phyloP scores from a whole-genome alignment of 2,329 filamentous ascomycete species.

The Microdochium paspali region DNA sequence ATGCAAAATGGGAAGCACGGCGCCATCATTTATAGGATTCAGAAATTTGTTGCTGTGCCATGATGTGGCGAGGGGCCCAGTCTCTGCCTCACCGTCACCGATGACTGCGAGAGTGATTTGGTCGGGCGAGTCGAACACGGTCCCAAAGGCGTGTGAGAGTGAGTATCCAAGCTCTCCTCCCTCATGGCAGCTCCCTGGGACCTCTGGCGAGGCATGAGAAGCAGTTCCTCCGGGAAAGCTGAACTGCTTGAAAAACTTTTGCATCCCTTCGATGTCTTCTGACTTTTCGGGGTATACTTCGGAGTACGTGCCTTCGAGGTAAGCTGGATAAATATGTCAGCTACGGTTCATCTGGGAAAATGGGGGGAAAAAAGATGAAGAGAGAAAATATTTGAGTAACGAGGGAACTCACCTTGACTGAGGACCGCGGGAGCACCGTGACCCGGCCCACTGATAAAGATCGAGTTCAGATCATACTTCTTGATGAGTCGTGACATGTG shows the following conservation, averaged over 20 bases:
- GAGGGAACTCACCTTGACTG: background rate
- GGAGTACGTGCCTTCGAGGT: slow-evolving; percentile 68
- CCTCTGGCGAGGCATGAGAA: slow-evolving; percentile 71
- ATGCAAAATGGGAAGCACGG: slow-evolving; percentile 68
- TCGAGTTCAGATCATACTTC: slow-evolving; percentile 63
- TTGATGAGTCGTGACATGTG: slow-evolving; percentile 77
- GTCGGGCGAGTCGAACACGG: slow-evolving; percentile 66
- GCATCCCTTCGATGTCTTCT: slow-evolving; percentile 58
- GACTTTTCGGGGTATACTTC: slow-evolving; percentile 70
- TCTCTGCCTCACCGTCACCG: slow-evolving; percentile 75
- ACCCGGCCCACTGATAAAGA: slow-evolving; percentile 69
- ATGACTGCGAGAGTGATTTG: slow-evolving; percentile 71
- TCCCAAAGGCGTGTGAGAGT: slow-evolving; percentile 68
- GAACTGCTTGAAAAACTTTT: slow-evolving; percentile 74
- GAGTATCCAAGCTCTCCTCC: slow-evolving; percentile 78
- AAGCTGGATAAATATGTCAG: slow-evolving; percentile 50
- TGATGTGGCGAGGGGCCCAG: slow-evolving; percentile 66
- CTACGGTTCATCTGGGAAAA: background rate
- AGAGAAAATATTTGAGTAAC: background rate
- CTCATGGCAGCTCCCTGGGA: slow-evolving; percentile 68
- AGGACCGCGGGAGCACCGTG: slow-evolving; percentile 71
- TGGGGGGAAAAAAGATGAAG: background rate
- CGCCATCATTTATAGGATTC: slow-evolving; percentile 69
- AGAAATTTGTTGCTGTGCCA: slow-evolving; percentile 81
- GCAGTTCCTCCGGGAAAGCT: slow-evolving; percentile 74